phyloP scores from a whole-genome alignment of 2,329 filamentous ascomycete genomes.

The Aspergillus hiratsukae region DNA sequence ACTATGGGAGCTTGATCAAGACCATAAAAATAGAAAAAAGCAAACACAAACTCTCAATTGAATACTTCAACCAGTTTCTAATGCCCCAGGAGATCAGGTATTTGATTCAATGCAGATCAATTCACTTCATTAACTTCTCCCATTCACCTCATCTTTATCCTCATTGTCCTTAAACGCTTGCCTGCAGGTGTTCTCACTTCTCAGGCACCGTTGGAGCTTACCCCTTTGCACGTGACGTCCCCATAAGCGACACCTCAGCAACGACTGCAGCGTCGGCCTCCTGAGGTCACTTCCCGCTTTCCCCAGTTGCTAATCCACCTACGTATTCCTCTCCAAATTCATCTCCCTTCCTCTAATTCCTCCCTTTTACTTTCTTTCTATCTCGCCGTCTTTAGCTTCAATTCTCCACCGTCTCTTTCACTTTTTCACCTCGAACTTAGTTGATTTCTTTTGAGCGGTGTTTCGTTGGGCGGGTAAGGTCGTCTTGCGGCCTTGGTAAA shows the following conservation, averaged over 20 bases:
- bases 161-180: background rate
- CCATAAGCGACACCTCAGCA: conserved; percentile 40
- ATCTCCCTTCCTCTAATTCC: conserved; percentile 14
- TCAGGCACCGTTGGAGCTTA: conserved; percentile 9
- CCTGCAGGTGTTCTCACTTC: conserved; percentile 1
- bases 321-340: conserved; percentile 10
- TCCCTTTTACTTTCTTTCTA: conserved; percentile 10
- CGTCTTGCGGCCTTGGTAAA: conserved; percentile 41
- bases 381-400: conserved; percentile 16
- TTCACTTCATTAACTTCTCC: background rate
- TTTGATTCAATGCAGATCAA: background rate
- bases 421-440: conserved; percentile 14
- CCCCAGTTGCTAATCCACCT: conserved; percentile 20
- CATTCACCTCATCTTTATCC: background rate
- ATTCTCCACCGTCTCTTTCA: conserved; percentile 8
- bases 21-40: background rate
- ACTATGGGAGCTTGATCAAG: background rate
- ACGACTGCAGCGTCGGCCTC: conserved; percentile 33
- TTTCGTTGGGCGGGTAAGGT: conserved; percentile 41
- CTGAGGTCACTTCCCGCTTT: conserved; percentile 39
- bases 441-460: conserved; percentile 32
- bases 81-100: background rate
- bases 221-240: conserved; percentile 30
- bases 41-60: background rate
- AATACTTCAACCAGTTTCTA: background rate